A percentile compares a stretch with the other conserved stretches of the same genome.
phyloP scores from a whole-genome alignment of 2,329 filamentous ascomycete species.

The Fusarium vanettenii region DNA sequence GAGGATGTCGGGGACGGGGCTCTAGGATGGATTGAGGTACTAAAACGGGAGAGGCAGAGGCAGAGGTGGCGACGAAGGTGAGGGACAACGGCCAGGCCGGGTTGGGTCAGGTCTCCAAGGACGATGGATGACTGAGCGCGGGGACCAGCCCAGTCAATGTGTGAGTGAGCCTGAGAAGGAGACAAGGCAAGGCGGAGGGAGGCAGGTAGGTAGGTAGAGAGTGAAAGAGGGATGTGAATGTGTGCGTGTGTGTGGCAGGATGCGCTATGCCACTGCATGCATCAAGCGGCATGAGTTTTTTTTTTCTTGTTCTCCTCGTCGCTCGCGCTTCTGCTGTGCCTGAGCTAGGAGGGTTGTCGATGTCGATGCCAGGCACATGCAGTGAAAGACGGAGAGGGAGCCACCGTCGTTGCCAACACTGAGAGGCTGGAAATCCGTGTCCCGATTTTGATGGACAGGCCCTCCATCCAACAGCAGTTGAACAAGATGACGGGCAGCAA shows the following conservation, averaged over 20 bases:
- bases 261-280: constrained; percentile 43
- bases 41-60: constrained; percentile 30
- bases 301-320: neutral
- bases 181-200: constrained; percentile 17
- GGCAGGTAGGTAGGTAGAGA: constrained; percentile 16
- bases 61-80: constrained; percentile 42
- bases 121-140: constrained; percentile 31
- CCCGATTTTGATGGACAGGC: constrained; percentile 25
- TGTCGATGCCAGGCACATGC: constrained; percentile 42
- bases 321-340: constrained; percentile 31
- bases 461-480: constrained; percentile 30
- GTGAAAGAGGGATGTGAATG: constrained; percentile 9
- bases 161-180: constrained; percentile 24
- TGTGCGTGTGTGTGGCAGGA: constrained; percentile 34
- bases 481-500: constrained; percentile 26
- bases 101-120: constrained; percentile 26
- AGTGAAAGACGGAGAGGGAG: constrained; percentile 25
- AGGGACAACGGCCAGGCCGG: constrained; percentile 29
- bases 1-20: constrained; percentile 36
- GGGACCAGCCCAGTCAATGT: constrained; percentile 22
- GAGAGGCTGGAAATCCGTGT: constrained; percentile 32
- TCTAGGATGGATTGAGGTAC: constrained; percentile 42
- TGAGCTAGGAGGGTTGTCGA: constrained; percentile 20
- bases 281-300: constrained; percentile 41
- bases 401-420: constrained; percentile 18